phyloP scores from a whole-genome alignment of 768 basidiomycete genomes.

The Gautieria morchelliformis region DNA sequence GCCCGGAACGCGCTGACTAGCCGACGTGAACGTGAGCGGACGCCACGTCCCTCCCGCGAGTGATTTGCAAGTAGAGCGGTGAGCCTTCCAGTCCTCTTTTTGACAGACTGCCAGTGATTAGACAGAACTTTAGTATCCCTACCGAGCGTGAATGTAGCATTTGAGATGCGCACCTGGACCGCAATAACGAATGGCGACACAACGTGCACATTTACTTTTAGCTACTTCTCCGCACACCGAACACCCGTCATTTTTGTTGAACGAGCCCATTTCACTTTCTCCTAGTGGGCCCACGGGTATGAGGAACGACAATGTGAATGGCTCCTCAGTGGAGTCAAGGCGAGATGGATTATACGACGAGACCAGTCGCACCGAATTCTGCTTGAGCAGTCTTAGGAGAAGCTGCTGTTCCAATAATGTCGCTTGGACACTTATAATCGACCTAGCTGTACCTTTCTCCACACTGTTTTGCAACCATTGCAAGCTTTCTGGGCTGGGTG shows the following conservation, averaged over 20 bases:
- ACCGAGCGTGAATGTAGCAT: too few species aligned
- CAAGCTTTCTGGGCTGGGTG: too few species aligned
- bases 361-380: constrained; percentile 24
- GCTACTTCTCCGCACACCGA: constrained; percentile 29
- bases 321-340: constrained; percentile 14
- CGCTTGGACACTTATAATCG: neutral
- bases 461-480: too few species aligned
- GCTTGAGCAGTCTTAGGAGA: constrained; percentile 22
- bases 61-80: constrained; percentile 27
- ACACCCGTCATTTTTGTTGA: constrained; percentile 27
- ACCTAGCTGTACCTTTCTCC: too few species aligned
- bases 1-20: neutral
- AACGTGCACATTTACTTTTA: constrained; percentile 25
- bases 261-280: constrained; percentile 28
- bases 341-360: constrained; percentile 17
- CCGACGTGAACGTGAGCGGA: constrained; percentile 14
- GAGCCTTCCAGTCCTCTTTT: constrained; percentile 29
- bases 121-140: neutral
- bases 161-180: constrained; percentile 20
- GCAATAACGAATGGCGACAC: constrained; percentile 28
- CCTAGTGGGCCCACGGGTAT: constrained; percentile 28
- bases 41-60: constrained; percentile 32
- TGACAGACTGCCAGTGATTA: constrained; percentile 27
- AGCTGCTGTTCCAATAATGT: constrained; percentile 24
- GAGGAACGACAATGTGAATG: constrained; percentile 23